These are phyloP conservation scores for Pelargonium myrrhifolium DNA, from an alignment of 441 rosid genomes.

Conservation along the genomic window DNA sequence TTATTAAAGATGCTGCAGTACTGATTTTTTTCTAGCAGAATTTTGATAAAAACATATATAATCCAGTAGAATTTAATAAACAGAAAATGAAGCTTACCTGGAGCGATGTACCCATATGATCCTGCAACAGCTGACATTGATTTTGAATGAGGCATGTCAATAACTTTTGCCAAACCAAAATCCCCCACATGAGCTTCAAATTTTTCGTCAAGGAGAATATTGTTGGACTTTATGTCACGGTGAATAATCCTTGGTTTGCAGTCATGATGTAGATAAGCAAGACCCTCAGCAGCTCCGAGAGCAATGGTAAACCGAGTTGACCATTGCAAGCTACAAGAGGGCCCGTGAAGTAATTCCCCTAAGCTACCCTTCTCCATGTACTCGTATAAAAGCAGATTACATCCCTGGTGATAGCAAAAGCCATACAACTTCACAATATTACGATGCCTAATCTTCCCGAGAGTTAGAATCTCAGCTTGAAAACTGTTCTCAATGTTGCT, in stretches of 20 bases:
- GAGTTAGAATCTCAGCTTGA: slow-evolving; percentile 78
- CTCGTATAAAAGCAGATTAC: slow-evolving; percentile 82
- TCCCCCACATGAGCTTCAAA: slow-evolving; percentile 97
- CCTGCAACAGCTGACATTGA: slow-evolving; percentile 95
- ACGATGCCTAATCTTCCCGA: slow-evolving; percentile 89
- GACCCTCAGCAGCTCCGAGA: slow-evolving; percentile 97
- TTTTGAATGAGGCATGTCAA: slow-evolving; percentile 95
- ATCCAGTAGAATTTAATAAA: slow-evolving; percentile 4
- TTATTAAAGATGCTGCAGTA: too few relatives aligned
- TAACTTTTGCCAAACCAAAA: slow-evolving; percentile 91
- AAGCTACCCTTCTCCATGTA: slow-evolving; percentile 83
- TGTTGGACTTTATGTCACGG: slow-evolving; percentile 89
- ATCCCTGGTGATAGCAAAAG: slow-evolving; percentile 75
- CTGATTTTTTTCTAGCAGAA: too few relatives aligned
- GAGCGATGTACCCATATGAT: slow-evolving; percentile 95
- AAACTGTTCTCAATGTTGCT: slow-evolving; percentile 77
- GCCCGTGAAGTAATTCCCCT: slow-evolving; percentile 75
- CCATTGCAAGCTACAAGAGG: slow-evolving; percentile 65
- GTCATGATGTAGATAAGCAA: slow-evolving; percentile 87
- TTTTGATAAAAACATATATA: too few relatives aligned
- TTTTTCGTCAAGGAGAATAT: slow-evolving; percentile 75
- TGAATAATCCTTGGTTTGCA: slow-evolving; percentile 91
- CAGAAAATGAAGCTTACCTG: slow-evolving; percentile 46
- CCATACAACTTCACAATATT: slow-evolving; percentile 90
- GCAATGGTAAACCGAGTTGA: slow-evolving; percentile 72